Base-by-base conservation (phyloP, 2,329 filamentous ascomycete species). In the Pseudocercospora macadamiae region DNA sequence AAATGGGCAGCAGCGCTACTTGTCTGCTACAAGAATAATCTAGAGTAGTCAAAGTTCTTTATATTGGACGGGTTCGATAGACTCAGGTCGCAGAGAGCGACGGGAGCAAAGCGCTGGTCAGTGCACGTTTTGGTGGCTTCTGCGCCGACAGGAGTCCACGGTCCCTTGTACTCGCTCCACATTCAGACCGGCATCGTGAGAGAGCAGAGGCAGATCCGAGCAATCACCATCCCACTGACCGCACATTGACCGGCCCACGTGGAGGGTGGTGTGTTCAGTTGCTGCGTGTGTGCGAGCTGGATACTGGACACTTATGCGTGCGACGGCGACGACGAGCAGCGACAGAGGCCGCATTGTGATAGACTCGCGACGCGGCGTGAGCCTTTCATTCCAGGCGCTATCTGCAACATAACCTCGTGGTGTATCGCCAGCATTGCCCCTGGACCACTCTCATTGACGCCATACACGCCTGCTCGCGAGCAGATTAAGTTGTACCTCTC, bases 381-480 rank as follows among this genome's bases (percentile, higher is more conserved):
- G n/a, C n/a, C 36, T 18, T 14, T 10, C 34, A 37, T 39, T 37
- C 36, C 36, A 39, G 19, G 36, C 36, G 36, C 36, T 39, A 18
- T 18, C 16, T 39, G n/a, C n/a, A n/a, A 18, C 36, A 19, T n/a
- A 39, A 39, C 37, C 18, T 42, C 37, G n/a, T n/a, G n/a, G 37
- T 42, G 18, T 19, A 42, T 42, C 37, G 37, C 55, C 47, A 39
- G 55, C 55, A 58, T 58, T 47, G 28, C 49, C 56, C 56, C 42
- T 25, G 39, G 32, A 21, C 55, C 14, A 45, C 44, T 16, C 28
- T 37, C 10, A 47, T 47, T 60, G 57, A 60, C 57, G 57, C 57
- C 57, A 60, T 60, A 45, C 45, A n/a, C 57, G 23, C 32, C 32
- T 42, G 54, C 30, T 49, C 54, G 32, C 52, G 39, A 36, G 48